Conservation (phyloP, 2,329 filamentous ascomycete genomes). For the Beauveria bassiana region DNA sequence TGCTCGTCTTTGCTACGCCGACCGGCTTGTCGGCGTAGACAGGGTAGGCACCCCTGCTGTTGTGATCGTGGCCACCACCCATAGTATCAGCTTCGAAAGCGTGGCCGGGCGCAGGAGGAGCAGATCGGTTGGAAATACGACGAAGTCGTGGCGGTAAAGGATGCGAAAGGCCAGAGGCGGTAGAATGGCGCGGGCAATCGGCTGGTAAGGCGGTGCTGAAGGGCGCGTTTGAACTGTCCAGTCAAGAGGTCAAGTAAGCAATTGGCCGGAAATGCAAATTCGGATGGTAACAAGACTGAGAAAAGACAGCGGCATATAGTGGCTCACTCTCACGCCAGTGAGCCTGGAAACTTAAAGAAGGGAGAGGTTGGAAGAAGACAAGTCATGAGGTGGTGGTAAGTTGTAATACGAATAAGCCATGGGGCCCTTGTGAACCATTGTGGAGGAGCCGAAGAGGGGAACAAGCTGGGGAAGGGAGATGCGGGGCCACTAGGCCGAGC, state of each 20-base stretch:
- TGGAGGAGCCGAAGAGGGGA: constrained; percentile 3
- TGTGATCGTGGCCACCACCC: constrained; percentile 41
- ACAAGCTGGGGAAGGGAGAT: constrained; percentile 3
- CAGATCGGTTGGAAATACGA: constrained; percentile 29
- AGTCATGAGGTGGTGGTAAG: neutral
- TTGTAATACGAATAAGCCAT: neutral
- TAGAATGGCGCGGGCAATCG: constrained; percentile 12
- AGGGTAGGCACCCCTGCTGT: constrained; percentile 44
- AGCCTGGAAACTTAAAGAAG: neutral
- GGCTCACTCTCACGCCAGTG: neutral
- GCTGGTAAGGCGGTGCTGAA: neutral
- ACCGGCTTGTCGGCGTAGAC: constrained; percentile 44
- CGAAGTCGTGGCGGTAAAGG: constrained; percentile 19
- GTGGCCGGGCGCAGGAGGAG: constrained; percentile 27
- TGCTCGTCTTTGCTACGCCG: constrained; percentile 74
- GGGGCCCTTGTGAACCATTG: constrained; percentile 1
- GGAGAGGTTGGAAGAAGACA: neutral
- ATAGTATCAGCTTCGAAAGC: constrained; percentile 31
- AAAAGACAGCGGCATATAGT: neutral
- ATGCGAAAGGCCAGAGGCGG: constrained; percentile 6
- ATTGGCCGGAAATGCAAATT: neutral
- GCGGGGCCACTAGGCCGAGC: neutral
- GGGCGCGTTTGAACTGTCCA: constrained; percentile 7
- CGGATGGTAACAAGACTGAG: neutral
- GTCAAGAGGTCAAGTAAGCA: constrained; percentile 1